phyloP scores from a whole-genome alignment of 1,139 yeast genomes.

The Protomyces inouyei region DNA sequence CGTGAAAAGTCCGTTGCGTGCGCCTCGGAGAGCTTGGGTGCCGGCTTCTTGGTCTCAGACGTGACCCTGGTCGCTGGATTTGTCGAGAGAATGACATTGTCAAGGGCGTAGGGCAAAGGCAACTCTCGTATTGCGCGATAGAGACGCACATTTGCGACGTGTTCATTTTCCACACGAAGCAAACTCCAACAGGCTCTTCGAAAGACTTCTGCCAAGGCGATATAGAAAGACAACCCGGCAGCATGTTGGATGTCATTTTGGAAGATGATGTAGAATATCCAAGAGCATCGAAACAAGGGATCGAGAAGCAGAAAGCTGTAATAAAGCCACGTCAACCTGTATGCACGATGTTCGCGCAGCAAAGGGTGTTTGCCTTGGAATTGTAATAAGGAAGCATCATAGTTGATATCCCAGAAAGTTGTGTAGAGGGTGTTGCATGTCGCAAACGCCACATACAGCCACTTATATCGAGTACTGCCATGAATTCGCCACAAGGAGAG shows the following conservation, averaged over 20 bases:
- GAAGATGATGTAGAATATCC: constrained; percentile 76
- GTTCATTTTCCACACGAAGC: constrained; percentile 94
- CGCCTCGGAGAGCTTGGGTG: constrained; percentile 12
- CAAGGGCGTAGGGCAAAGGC: constrained; percentile 45
- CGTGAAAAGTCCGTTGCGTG: constrained; percentile 24
- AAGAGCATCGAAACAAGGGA: constrained; percentile 72
- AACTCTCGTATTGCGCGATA: constrained; percentile 83
- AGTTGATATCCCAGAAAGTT: constrained; percentile 75
- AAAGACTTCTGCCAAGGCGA: constrained; percentile 74
- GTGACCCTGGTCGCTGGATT: constrained; percentile 2
- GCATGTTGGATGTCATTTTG: constrained; percentile 76
- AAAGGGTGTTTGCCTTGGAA: constrained; percentile 52
- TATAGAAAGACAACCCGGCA: constrained; percentile 78
- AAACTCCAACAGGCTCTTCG: constrained; percentile 85
- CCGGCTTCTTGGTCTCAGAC: constrained; percentile 6
- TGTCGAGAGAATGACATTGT: background rate
- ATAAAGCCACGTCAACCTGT: constrained; percentile 56
- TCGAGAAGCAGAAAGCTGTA: constrained; percentile 70
- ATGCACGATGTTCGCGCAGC: constrained; percentile 54
- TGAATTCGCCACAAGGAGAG: constrained; percentile 75
- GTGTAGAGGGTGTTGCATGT: constrained; percentile 64
- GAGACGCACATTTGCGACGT: constrained; percentile 69
- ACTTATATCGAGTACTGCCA: constrained; percentile 44
- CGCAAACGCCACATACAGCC: constrained; percentile 68
- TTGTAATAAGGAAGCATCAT: constrained; percentile 94